Evolutionary conservation across 2,329 filamentous ascomycete species (phyloP).

Genomic region (Epichloe brachyelytri): DNA sequence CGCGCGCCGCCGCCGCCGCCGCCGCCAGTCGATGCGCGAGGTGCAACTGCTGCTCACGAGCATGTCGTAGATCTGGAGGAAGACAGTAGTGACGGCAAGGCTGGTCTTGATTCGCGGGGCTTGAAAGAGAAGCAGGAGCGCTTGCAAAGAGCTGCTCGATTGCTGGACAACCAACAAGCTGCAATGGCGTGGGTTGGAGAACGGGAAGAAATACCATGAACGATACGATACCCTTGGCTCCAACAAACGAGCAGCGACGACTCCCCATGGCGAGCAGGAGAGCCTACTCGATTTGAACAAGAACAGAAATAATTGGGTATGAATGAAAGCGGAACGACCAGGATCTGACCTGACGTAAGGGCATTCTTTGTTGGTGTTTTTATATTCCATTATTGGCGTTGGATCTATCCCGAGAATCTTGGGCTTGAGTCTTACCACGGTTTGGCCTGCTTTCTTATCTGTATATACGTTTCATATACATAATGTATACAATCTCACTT

Average conservation of each 20-base stretch:
- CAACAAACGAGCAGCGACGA: not conserved
- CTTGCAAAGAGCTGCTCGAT: slow-evolving; percentile 25
- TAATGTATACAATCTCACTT: too few relatives aligned
- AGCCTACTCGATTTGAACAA: too few relatives aligned
- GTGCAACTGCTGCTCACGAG: slow-evolving; percentile 9
- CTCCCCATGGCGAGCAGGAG: too few relatives aligned
- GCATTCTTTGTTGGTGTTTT: too few relatives aligned
- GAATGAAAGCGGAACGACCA: too few relatives aligned
- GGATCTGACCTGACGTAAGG: too few relatives aligned
- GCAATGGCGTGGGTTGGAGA: not conserved
- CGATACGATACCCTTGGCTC: not conserved
- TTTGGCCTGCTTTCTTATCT: too few relatives aligned
- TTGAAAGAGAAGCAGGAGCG: slow-evolving; percentile 25
- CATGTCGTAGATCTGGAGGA: slow-evolving; percentile 11
- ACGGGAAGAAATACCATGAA: not conserved
- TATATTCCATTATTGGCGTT: not conserved
- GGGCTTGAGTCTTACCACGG: not conserved
- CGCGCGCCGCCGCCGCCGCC: slow-evolving; percentile 9
- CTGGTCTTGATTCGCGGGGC: slow-evolving; percentile 10
- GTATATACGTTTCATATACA: too few relatives aligned
- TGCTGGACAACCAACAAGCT: slow-evolving; percentile 19
- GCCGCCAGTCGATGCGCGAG: slow-evolving; percentile 4
- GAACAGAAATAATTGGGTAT: too few relatives aligned
- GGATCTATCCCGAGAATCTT: not conserved
- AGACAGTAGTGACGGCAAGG: slow-evolving; percentile 13